These are phyloP conservation scores for Candida alai DNA, from an alignment of 805 yeast genomes.

Conservation along the genomic window DNA sequence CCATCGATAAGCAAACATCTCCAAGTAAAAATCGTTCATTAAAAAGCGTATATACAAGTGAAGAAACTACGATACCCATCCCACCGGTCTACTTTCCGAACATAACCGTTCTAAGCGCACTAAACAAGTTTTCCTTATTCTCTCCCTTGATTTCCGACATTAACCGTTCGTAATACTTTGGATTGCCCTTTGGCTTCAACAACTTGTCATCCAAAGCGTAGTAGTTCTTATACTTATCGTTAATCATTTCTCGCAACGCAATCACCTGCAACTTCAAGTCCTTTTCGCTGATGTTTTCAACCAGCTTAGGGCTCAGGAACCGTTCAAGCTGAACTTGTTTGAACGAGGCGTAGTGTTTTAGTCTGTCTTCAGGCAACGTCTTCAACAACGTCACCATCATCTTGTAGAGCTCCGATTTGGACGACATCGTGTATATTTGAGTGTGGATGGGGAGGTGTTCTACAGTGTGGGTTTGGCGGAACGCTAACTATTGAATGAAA, in stretches of 20 bases:
- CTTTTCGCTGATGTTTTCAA: slow-evolving; percentile 42
- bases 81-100: slow-evolving; percentile 54
- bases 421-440: slow-evolving; percentile 20
- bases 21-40: too few species aligned
- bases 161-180: slow-evolving; percentile 69
- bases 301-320: slow-evolving; percentile 34
- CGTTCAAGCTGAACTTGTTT: slow-evolving; percentile 56
- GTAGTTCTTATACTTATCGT: slow-evolving; percentile 59
- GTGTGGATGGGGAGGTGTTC: neutral
- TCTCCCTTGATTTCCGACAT: slow-evolving; percentile 68
- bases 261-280: slow-evolving; percentile 55
- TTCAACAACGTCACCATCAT: slow-evolving; percentile 56
- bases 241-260: slow-evolving; percentile 53
- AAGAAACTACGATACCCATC: too few species aligned
- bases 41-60: too few species aligned
- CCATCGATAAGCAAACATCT: too few species aligned
- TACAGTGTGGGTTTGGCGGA: neutral
- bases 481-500: too few species aligned
- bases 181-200: slow-evolving; percentile 79
- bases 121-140: slow-evolving; percentile 57
- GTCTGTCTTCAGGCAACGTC: slow-evolving; percentile 63
- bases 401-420: slow-evolving; percentile 48
- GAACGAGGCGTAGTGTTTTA: slow-evolving; percentile 67
- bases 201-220: slow-evolving; percentile 66
- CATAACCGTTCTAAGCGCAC: slow-evolving; percentile 70